Evolutionary conservation across 495 filamentous ascomycete genomes (phyloP), one percentile per base, ranked within the genome.

Genomic region (Neurospora sublineolata): DNA sequence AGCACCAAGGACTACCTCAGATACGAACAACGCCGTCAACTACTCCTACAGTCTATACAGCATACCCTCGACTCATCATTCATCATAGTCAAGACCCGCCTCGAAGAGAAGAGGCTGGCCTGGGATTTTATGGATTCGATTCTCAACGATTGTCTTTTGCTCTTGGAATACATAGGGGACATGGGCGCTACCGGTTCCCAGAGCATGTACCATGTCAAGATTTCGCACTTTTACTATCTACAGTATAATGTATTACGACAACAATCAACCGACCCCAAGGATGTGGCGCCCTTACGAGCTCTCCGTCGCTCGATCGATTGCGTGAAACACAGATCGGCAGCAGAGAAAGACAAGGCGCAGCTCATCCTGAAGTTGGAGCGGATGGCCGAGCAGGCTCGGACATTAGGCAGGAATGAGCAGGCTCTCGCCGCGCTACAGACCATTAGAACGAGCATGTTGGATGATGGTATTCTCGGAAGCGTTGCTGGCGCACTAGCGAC

Each of bases 161-260:
- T 91, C 27, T 74, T 86, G 27, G 84, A 86, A 42, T 77, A 83
- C 71, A 81, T 89, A 39, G 82, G 83, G 8, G 77, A 82, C 68
- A 71, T 68, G 68, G 52, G 52, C 27, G 75, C 30, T 27, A 69
- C 38, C 14, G 79, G 79, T n/a, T 72, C 79, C 11, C 70, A 75
- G 20, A 82, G 80, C 20, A 64, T 64, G 52, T 85, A 86, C 79
- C 78, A 87, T 68, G 83, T 88, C 36, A 86, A 89, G 77, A 83
- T 97, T 37, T 95, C 93, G 0, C 93, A 94, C 77, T 82, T 93
- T 18, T 94, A 93, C 77, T 95, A 91, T 84, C 83, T 88, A 27
- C 86, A 89, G 30, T 86, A 82, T 74, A 74, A 82, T 8, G 70
- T 73, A 12, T 76, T 86, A 41, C 77, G 79, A 37, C 79, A 82